Evolutionary conservation across 164 flowering plant species (phyloP).

Genomic region (Aristolochia fimbriata): DNA sequence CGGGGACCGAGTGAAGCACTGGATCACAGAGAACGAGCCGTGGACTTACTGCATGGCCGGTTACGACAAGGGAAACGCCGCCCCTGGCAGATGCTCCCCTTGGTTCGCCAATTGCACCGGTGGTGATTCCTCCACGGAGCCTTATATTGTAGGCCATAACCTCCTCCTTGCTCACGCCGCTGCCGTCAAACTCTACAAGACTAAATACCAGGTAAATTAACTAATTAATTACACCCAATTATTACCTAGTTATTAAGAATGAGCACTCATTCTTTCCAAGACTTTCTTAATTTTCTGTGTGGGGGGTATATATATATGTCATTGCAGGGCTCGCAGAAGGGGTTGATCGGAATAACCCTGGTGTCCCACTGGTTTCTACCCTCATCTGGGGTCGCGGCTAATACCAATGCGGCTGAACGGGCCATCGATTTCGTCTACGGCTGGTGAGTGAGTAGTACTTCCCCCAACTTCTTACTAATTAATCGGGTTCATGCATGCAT

Average conservation of each 20-base stretch:
- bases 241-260: too few species aligned
- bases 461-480: too few species aligned
- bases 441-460: slow-evolving; percentile 22
- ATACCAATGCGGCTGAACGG: slow-evolving; percentile 35
- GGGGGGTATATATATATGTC: too few species aligned
- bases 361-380: slow-evolving; percentile 40
- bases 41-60: slow-evolving; percentile 7
- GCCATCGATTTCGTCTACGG: slow-evolving; percentile 46
- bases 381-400: slow-evolving; percentile 2
- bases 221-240: too few species aligned
- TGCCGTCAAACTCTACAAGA: slow-evolving; percentile 29
- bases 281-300: too few species aligned
- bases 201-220: slow-evolving; percentile 36
- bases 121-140: slow-evolving; percentile 44
- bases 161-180: slow-evolving; percentile 40
- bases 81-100: slow-evolving; percentile 20
- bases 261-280: too few species aligned
- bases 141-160: slow-evolving; percentile 31
- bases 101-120: slow-evolving; percentile 10
- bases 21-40: slow-evolving; percentile 28
- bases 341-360: slow-evolving; percentile 50
- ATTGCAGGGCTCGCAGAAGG: slow-evolving; percentile 48
- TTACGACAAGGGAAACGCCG: slow-evolving; percentile 8
- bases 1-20: slow-evolving; percentile 24
- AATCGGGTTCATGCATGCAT: too few species aligned